These are phyloP conservation scores for Hibiscus tridactylites DNA, from an alignment of 345 rosid genomes.

Conservation along the genomic window DNA sequence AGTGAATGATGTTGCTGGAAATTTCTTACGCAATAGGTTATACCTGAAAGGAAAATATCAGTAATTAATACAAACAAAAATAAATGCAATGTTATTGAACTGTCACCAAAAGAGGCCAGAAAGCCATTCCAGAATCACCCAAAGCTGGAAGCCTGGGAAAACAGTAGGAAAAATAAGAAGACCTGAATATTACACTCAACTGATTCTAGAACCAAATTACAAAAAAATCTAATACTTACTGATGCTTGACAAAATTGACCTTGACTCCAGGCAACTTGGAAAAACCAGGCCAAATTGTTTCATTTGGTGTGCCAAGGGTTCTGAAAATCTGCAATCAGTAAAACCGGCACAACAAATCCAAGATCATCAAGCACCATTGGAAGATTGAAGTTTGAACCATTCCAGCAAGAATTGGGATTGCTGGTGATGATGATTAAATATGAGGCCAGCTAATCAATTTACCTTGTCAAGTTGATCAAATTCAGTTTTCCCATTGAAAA, in stretches of 20 bases:
- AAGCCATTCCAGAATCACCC: neutral
- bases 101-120: neutral
- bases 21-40: constrained; percentile 68
- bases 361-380: neutral
- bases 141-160: neutral
- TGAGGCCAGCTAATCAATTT: neutral
- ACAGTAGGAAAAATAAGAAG: neutral
- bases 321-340: constrained; percentile 45
- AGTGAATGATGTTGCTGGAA: constrained; percentile 65
- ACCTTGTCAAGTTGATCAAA: constrained; percentile 73
- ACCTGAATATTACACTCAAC: neutral
- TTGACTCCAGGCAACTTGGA: constrained; percentile 56
- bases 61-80: neutral
- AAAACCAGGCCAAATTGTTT: constrained; percentile 62
- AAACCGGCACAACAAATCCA: neutral
- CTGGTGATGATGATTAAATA: neutral
- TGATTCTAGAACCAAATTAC: neutral
- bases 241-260: constrained; percentile 56
- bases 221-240: constrained; percentile 24
- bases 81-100: neutral
- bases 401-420: neutral
- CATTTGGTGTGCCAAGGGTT: constrained; percentile 74
- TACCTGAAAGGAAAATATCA: constrained; percentile 32
- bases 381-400: neutral
- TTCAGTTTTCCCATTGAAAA: constrained; percentile 65